These are phyloP conservation scores for Endocarpon pusillum DNA, from an alignment of 495 filamentous ascomycete species.

Conservation along the genomic window DNA sequence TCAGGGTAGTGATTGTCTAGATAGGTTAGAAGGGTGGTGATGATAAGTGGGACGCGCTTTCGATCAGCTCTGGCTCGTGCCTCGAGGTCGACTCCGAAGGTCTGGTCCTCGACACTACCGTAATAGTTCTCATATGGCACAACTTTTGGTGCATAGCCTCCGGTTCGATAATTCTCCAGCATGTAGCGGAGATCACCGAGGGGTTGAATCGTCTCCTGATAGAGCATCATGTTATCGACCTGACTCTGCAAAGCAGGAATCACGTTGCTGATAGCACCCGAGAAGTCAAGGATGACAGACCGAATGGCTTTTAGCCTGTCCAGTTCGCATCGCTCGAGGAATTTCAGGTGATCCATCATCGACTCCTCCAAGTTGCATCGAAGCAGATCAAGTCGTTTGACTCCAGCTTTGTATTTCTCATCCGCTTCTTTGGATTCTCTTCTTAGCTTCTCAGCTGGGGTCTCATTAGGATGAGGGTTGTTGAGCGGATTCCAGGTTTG, in stretches of 20 bases:
- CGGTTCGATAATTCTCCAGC: conserved; percentile 94
- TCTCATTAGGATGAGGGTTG: conserved; percentile 81
- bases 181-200: conserved; percentile 82
- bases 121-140: conserved; percentile 97
- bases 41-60: conserved; percentile 84
- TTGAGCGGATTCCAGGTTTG: conserved; percentile 82
- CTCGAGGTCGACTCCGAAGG: conserved; percentile 93
- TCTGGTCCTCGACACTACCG: conserved; percentile 92
- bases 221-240: conserved; percentile 96
- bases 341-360: conserved; percentile 78
- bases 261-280: conserved; percentile 92
- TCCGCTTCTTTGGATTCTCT: conserved; percentile 84
- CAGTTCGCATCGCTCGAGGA: conserved; percentile 94
- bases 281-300: conserved; percentile 93
- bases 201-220: conserved; percentile 95
- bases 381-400: conserved; percentile 73
- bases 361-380: conserved; percentile 89
- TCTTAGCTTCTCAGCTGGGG: conserved; percentile 66
- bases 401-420: conserved; percentile 74
- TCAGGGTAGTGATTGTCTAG: conserved; percentile 94
- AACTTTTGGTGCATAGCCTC: conserved; percentile 80
- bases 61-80: conserved; percentile 80
- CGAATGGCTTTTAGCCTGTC: conserved; percentile 96
- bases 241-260: conserved; percentile 90
- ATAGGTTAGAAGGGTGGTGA: conserved; percentile 85